Base-by-base conservation (phyloP, 2,329 filamentous ascomycete species). In the Tolypocladium endophyticum region DNA sequence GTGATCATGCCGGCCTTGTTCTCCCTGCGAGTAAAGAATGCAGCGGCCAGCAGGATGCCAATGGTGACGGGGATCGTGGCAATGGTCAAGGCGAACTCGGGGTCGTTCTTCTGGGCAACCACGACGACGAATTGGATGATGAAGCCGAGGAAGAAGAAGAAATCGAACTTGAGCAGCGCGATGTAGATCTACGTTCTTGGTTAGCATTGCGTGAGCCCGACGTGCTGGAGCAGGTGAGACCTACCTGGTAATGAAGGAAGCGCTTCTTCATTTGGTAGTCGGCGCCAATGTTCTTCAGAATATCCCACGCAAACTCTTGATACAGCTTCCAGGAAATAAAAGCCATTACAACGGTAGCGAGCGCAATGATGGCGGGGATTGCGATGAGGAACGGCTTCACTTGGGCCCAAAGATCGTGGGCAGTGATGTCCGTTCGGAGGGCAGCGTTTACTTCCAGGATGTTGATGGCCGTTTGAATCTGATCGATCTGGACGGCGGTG, bases 81-180 rank as follows among this genome's bases (percentile, higher is more conserved):
- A 55, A 94, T 86, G 9, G 95, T 99, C 58, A 97, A 80, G 59
- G 83, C 88, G 67, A 94, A 90, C 73, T 99, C 94, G 67, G 85
- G 79, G 63, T 87, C 83, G 55, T 82, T 81, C 61, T 79, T 82
- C 53, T 80, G 79, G 53, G 84, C 87, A 61, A 99, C 92, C 61
- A 97, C 89, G 67, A 99, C 93, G 58, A 97, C 83, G 74, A 99
- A 99, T 71, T 99, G 94, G 55, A 99, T 90, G 8, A 94, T 97
- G 74, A 99, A 99, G 59, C 93, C 94, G 57, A 99, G 85, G 81
- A 99, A 99, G 81, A 99, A 97, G 85, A 99, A 99, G 76, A 99
- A 97, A 77, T 99, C 94, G 73, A 99, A 99, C 76, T 99, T 99
- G 65, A 99, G 83, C 14, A 99, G 83, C 43, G 94, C 91, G 69